Base-by-base conservation (phyloP, 352 stramenopile genomes). In the Pythium pyrilobum region DNA sequence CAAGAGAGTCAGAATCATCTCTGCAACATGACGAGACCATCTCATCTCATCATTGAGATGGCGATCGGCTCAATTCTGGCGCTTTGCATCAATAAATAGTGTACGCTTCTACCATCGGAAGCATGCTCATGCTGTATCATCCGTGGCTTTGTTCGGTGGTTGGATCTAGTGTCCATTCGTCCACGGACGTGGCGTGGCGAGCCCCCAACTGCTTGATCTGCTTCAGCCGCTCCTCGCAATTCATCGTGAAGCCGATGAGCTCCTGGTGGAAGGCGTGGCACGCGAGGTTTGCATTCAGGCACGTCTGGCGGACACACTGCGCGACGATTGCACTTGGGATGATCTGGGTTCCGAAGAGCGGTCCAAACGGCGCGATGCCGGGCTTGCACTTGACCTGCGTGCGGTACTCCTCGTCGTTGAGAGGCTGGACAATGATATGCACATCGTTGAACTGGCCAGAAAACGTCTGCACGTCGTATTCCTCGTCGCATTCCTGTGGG, bases 381-480 rank as follows among this genome's bases (percentile, higher is more conserved):
- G 71, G 64, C 56, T 95, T 95, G 43, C 69, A 69, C 42, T 74
- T 72, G 37, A 95, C 83, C 34, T 85, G 70, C 1, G 72, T 84
- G 25, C 85, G 81, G 59, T 85, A 93, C 55, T 88, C 74, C 4
- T 55, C 33, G 52, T 89, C 80, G 51, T 84, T 88, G 16, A 95
- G 54, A 2, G 85, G 85, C 56, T 93, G 83, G 29, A 95, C 72
- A 28, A 95, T 69, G 28, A 95, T 93, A 44, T 92, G 85, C 12
- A 95, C 83, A 47, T 92, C 77, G 53, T 92, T 93, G 47, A 95
- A 93, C 47, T 95, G 85, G 0, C 83, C 81, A 1, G 79, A 81
- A 20, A 95, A 61, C 6, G 81, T 93, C 24, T 77, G 63, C 24
- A 89, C 57, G 32, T 89, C 75, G 62, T 92, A 90, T 20, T 84